A percentile compares a stretch with the other conserved stretches of the same genome.
These are phyloP conservation scores for Dendrostoma leiphaemia DNA, from an alignment of 2,329 filamentous ascomycete species.

Conservation along the genomic window DNA sequence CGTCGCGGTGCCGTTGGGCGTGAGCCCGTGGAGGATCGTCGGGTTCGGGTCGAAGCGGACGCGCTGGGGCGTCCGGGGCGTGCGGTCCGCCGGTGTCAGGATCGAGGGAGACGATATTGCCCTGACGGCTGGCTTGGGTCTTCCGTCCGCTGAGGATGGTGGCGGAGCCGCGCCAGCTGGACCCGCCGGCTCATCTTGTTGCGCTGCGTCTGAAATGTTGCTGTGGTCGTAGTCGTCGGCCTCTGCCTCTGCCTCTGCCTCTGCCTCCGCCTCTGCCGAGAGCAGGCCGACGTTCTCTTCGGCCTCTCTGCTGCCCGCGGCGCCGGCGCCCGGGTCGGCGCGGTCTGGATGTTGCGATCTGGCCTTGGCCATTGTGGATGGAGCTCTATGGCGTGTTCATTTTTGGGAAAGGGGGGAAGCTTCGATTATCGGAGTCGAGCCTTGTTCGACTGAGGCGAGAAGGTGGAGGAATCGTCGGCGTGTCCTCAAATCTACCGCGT, in stretches of 20 bases:
- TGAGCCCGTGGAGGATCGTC: conserved; percentile 31
- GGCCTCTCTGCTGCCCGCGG: conserved; percentile 13
- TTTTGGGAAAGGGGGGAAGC: conserved; percentile 12
- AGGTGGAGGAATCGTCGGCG: not conserved
- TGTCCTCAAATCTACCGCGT: no score
- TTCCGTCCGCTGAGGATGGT: conserved; percentile 4
- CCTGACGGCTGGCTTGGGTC: conserved; percentile 20
- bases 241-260: conserved; percentile 13
- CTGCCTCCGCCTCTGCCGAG: conserved; percentile 18
- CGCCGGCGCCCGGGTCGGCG: conserved; percentile 9
- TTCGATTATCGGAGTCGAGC: not conserved
- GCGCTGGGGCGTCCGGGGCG: conserved; percentile 65
- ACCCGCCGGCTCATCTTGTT: conserved; percentile 11
- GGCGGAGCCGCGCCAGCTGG: conserved; percentile 6
- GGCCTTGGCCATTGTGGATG: conserved; percentile 27
- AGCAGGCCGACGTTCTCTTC: conserved; percentile 26
- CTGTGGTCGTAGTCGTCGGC: conserved; percentile 16
- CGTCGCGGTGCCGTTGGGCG: conserved; percentile 18
- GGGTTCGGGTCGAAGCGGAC: conserved; percentile 69
- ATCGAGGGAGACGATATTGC: not conserved
- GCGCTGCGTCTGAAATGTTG: not conserved
- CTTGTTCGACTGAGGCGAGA: no score
- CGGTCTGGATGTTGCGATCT: conserved; percentile 22
- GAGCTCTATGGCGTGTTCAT: conserved; percentile 26
- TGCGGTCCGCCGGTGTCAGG: conserved; percentile 25